These are phyloP conservation scores for Persicaria tinctoria DNA, from an alignment of 148 eudicot species.

Conservation along the genomic window DNA sequence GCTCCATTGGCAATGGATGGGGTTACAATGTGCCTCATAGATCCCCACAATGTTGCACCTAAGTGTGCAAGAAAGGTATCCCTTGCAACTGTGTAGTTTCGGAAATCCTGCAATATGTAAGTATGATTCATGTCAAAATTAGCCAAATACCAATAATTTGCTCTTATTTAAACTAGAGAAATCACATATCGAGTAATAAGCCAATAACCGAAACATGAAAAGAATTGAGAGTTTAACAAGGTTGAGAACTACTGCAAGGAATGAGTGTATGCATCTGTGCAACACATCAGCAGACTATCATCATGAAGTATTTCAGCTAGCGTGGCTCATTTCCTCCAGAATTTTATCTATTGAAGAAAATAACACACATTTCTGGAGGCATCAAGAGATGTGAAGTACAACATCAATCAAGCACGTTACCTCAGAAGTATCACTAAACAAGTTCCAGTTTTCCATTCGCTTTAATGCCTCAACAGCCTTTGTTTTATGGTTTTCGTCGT, in stretches of 20 bases:
- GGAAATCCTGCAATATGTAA: slow-evolving; percentile 50
- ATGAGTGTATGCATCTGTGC: neutral
- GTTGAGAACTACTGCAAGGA: neutral
- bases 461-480: slow-evolving; percentile 82
- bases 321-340: neutral
- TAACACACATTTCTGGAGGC: neutral
- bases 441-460: slow-evolving; percentile 91
- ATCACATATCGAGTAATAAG: neutral
- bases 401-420: slow-evolving; percentile 25
- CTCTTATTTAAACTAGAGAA: neutral
- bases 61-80: slow-evolving; percentile 86
- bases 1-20: slow-evolving; percentile 92
- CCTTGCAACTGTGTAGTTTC: slow-evolving; percentile 90
- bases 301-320: neutral
- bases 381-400: neutral
- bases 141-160: neutral
- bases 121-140: neutral
- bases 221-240: neutral
- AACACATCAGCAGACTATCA: neutral
- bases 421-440: slow-evolving; percentile 74
- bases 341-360: slow-evolving; percentile 1
- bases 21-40: slow-evolving; percentile 85
- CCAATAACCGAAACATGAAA: neutral
- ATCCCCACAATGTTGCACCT: slow-evolving; percentile 93
- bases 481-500: slow-evolving; percentile 58